Conservation (phyloP, 345 rosid species). For the Rubroshorea leprosula region DNA sequence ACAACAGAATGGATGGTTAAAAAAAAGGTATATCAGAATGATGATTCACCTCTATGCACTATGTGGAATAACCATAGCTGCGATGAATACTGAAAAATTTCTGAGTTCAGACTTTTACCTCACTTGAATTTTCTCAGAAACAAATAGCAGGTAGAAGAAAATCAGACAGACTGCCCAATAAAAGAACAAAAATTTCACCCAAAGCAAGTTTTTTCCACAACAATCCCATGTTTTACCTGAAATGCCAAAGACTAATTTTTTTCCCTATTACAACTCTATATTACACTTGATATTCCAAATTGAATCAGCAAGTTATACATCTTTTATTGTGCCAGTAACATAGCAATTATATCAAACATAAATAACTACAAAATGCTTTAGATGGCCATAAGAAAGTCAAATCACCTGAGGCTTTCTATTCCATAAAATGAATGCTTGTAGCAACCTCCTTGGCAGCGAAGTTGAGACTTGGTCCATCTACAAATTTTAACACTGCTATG, state of each 20-base stretch:
- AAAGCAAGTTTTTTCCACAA: too few species aligned
- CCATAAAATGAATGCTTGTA: constrained; percentile 98
- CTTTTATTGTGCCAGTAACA: background rate
- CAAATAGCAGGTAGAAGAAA: background rate
- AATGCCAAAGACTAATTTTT: background rate
- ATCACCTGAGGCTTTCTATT: constrained; percentile 96
- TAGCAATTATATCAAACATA: background rate
- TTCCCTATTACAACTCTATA: background rate
- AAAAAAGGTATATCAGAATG: too few species aligned
- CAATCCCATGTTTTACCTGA: too few species aligned
- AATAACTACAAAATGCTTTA: constrained; percentile 4
- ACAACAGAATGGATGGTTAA: too few species aligned
- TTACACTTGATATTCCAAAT: background rate
- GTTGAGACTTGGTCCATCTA: constrained; percentile 99
- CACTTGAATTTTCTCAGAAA: too few species aligned
- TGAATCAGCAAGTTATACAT: background rate
- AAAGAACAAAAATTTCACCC: too few species aligned
- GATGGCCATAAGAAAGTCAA: constrained; percentile 7
- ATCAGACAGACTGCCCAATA: too few species aligned
- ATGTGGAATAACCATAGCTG: constrained; percentile 1
- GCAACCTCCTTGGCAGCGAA: constrained; percentile 99
- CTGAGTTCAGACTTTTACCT: too few species aligned
- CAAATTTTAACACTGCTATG: constrained; percentile 98
- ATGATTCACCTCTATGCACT: background rate
- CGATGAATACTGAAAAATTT: background rate